Base-by-base conservation (phyloP, 371 early-diverging fungal genomes). In the Encephalitozoon romaleae region DNA sequence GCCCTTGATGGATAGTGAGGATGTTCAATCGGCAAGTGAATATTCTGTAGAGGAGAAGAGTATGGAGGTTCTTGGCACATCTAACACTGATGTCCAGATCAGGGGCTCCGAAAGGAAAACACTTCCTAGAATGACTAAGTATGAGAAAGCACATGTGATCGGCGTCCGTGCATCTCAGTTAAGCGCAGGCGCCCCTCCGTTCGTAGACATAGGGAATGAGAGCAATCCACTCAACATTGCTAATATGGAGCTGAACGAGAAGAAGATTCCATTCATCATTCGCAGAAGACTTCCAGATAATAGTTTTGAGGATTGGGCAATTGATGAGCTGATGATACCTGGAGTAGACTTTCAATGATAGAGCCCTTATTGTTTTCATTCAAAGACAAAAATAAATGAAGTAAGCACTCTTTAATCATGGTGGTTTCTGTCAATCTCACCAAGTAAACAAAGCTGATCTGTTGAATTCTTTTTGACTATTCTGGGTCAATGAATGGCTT, bases 101-200 rank as follows among this genome's bases (percentile, higher is more conserved):
- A 18, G 9, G 2, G 15, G 6, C 21, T 52, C 21, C 66, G 63
- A 89, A 53, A 87, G 89, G 64, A 86, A 89, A 72, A 97, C 99
- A 4, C 93, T 95, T n/a, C 94, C 96, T 18, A 94, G 93, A 83
- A 92, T 99, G 93, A 97, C 98, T 52, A 97, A 96, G 86, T 99
- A 95, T 86, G 99, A 99, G 86, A 89, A 92, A 67, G 96, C 99
- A 49, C 88, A 95, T 76, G 89, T 97, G 63, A 87, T 97, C 45
- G 99, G 99, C 30, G 91, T 93, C 2, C 85, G 78, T 63, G 89
- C 83, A 83, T 85, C 72, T 81, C 85, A 85, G 53, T 49, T 81
- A 82, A 82, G 92, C 86, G 92, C 95, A 90, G 94, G 94, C 84
- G 97, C 99, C 23, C 97, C 97, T 21, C 92, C 94, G 25, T 89